A percentile compares a stretch with the other conserved stretches of the same genome.
phyloP scores from a whole-genome alignment of 371 early-diverging fungal genomes.

The Mortierella sp. region DNA sequence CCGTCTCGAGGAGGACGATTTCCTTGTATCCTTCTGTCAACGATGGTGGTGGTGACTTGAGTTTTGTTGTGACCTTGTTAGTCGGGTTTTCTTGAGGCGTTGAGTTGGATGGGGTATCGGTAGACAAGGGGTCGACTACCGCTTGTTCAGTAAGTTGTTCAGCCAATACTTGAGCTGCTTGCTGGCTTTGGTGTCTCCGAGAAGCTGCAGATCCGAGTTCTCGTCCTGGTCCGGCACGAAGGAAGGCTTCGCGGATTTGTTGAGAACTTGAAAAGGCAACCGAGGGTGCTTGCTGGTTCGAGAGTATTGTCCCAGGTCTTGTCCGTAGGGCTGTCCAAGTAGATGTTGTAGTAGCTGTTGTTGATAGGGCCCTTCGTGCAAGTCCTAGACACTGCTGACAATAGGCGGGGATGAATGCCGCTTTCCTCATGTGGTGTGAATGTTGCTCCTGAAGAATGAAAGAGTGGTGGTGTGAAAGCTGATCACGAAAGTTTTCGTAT shows the following conservation, averaged over 20 bases:
- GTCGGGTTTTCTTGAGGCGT: not conserved
- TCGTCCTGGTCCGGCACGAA: constrained; percentile 39
- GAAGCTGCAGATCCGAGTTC: constrained; percentile 15
- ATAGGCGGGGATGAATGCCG: not conserved
- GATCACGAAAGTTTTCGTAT: not conserved
- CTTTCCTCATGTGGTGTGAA: not conserved
- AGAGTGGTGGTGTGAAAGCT: not conserved
- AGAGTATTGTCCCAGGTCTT: not conserved
- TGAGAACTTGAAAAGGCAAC: constrained; percentile 16
- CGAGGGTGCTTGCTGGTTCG: not conserved
- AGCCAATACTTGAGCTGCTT: not conserved
- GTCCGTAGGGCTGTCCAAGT: not conserved
- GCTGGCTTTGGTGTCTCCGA: not conserved
- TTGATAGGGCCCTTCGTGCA: not conserved
- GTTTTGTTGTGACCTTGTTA: not conserved
- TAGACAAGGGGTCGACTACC: not conserved
- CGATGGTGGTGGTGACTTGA: not conserved
- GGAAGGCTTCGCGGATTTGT: constrained; percentile 31
- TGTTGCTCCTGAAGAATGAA: not conserved
- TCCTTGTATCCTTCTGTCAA: constrained; percentile 45
- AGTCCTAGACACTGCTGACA: constrained; percentile 20
- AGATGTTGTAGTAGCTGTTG: not conserved
- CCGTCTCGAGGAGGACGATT: constrained; percentile 79
- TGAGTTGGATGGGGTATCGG: not conserved
- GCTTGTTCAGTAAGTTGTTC: not conserved